Evolutionary conservation across 352 stramenopile species (phyloP).

Genomic region (Plasmopara muralis): DNA sequence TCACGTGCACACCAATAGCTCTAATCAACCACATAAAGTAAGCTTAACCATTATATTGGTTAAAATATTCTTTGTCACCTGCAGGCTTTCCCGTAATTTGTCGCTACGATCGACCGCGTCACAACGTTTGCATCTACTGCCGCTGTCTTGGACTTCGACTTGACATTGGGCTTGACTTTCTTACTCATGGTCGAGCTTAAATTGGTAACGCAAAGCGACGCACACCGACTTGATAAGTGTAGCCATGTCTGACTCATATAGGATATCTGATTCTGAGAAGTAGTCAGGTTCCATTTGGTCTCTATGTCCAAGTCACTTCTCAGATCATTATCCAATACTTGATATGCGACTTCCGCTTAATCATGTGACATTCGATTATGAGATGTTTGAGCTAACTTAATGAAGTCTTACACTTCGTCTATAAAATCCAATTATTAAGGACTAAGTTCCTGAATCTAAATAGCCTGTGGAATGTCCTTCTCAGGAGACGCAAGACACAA

Average conservation of each 20-base stretch:
- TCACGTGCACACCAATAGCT: constrained; percentile 61
- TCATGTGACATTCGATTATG: too few relatives aligned
- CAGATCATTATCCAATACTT: too few relatives aligned
- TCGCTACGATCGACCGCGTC: constrained; percentile 48
- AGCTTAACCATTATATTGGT: background rate
- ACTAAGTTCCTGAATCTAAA: too few relatives aligned
- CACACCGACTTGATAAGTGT: constrained; percentile 2
- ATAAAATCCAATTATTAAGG: too few relatives aligned
- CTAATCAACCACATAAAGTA: constrained; percentile 14
- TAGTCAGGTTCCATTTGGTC: too few relatives aligned
- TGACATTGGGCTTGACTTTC: constrained; percentile 30
- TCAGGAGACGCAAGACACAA: too few relatives aligned
- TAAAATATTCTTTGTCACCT: constrained; percentile 26
- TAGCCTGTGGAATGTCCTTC: too few relatives aligned
- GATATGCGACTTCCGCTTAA: too few relatives aligned
- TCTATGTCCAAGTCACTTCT: too few relatives aligned
- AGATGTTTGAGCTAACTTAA: too few relatives aligned
- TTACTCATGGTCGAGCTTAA: constrained; percentile 42
- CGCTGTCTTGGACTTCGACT: constrained; percentile 38
- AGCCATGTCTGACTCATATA: constrained; percentile 1
- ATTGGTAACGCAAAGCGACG: constrained; percentile 6
- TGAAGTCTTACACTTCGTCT: too few relatives aligned
- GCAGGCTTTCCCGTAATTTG: constrained; percentile 75
- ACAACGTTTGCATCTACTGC: constrained; percentile 62
- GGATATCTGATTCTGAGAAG: too few relatives aligned